Base-by-base conservation (phyloP, 257 asterid species). In the Solanum microdontum region DNA sequence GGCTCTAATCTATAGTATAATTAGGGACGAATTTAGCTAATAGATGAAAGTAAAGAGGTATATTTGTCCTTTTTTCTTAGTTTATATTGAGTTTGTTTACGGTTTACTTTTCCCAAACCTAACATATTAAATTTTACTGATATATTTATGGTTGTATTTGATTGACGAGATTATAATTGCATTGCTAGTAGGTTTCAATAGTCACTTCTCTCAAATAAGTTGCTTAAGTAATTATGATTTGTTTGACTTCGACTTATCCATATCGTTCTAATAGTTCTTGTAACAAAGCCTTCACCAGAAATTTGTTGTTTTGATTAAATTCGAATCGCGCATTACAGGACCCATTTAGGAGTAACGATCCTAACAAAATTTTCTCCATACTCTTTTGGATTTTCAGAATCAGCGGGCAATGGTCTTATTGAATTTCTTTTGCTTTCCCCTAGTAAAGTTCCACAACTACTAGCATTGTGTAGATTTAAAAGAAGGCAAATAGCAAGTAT, bases 261-360 rank as follows among this genome's bases (percentile, higher is more conserved):
- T 45, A 45, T 45, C 2, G 1, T 45, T 13, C 55, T 4, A 45
- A 13, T 12, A 0, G 19, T 45, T 45, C 2, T 45, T 45, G 6
- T 13, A 48, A 5, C 21, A 48, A 48, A 48, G 8, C 60, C 60
- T 15, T 48, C 58, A 43, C 2, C 51, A 43, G 1, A 4, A 45
- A 45, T 4, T 0, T 45, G 55, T 12, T 45, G 19, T 45, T 14
- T 2, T 5, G 8, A 48, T 5, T 17, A 55, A 55, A 55, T 55
- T 55, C 0, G 8, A 17, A 55, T 17, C 2, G n/a, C 2, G 2
- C n/a, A 55, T 55, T 55, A 5, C 4, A 55, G 0, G 10, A 17
- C 0, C 8, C 64, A 17, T 51, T 51, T 15, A 7, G 3, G 9
- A 17, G 10, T 55, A 8, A 55, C 2, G 2, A 0, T 55, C 23